Conservation (phyloP, 108 stramenopile species). For the Seminavis robusta region DNA sequence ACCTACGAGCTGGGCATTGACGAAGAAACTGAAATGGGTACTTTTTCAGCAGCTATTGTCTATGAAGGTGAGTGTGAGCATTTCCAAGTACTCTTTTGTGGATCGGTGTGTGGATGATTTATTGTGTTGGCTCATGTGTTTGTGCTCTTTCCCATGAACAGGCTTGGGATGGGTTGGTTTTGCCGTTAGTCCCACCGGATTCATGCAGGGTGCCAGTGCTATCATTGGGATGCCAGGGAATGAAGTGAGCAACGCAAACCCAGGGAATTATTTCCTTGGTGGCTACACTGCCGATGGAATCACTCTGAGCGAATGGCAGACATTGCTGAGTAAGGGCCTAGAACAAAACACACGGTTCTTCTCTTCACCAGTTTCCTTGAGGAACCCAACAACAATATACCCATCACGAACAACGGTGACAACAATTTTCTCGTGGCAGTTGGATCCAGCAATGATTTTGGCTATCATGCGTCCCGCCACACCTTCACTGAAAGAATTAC, state of each 20-base stretch:
- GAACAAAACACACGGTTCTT: conserved; percentile 25
- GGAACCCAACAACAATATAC: conserved; percentile 14
- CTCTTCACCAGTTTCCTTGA: conserved; percentile 32
- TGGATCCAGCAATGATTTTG: conserved; percentile 17
- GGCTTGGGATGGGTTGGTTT: conserved; percentile 38
- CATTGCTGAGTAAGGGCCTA: conserved; percentile 14
- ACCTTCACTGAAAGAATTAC: background rate
- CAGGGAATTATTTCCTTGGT: conserved; percentile 18
- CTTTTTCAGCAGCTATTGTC: too few relatives aligned
- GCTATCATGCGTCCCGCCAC: conserved; percentile 17
- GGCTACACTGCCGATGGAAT: conserved; percentile 7
- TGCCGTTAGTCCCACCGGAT: conserved; percentile 21
- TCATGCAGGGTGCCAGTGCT: conserved; percentile 46
- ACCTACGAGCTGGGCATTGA: too few relatives aligned
- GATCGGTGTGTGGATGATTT: too few relatives aligned
- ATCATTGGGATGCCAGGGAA: conserved; percentile 55
- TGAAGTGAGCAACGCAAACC: background rate
- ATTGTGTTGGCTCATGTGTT: too few relatives aligned
- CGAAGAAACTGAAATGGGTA: too few relatives aligned
- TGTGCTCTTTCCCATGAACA: too few relatives aligned
- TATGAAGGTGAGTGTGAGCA: too few relatives aligned
- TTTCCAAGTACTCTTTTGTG: too few relatives aligned
- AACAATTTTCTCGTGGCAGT: conserved; percentile 20
- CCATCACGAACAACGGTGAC: background rate
- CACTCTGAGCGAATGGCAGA: conserved; percentile 18